phyloP scores from a whole-genome alignment of 1,284 basidiomycete species.

The Pseudozyma pruni region DNA sequence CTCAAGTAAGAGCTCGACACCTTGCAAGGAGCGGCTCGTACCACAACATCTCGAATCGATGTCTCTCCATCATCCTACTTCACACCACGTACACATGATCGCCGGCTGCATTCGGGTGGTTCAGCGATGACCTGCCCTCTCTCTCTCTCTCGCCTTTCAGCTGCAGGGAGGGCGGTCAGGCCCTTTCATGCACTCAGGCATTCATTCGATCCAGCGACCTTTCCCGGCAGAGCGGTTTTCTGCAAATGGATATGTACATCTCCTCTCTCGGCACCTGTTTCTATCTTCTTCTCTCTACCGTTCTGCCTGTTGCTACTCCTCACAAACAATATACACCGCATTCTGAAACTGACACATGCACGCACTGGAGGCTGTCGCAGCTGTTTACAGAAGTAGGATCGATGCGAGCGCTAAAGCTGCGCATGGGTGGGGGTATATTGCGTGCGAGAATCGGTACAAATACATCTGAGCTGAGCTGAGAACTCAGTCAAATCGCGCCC shows the following conservation, averaged over 20 bases:
- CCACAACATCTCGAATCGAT: too few relatives aligned
- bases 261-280: not conserved
- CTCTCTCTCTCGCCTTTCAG: too few relatives aligned
- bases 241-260: conserved; percentile 8
- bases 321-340: conserved; percentile 41
- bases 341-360: conserved; percentile 2
- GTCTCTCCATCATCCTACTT: too few relatives aligned
- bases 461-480: conserved; percentile 3
- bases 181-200: too few relatives aligned
- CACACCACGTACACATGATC: too few relatives aligned
- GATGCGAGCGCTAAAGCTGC: not conserved
- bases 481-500: conserved; percentile 21
- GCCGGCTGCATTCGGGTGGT: too few relatives aligned
- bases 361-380: too few relatives aligned
- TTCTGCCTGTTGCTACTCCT: conserved; percentile 13
- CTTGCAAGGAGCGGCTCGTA: not conserved
- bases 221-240: conserved; percentile 1
- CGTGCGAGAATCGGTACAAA: conserved; percentile 4
- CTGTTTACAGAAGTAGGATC: not conserved
- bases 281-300: not conserved
- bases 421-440: conserved; percentile 20
- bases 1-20: conserved; percentile 34
- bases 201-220: too few relatives aligned
- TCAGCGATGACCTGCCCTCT: too few relatives aligned
- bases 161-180: too few relatives aligned